Conservation (phyloP, 2,329 filamentous ascomycete genomes). For the Epichloe sylvatica region DNA sequence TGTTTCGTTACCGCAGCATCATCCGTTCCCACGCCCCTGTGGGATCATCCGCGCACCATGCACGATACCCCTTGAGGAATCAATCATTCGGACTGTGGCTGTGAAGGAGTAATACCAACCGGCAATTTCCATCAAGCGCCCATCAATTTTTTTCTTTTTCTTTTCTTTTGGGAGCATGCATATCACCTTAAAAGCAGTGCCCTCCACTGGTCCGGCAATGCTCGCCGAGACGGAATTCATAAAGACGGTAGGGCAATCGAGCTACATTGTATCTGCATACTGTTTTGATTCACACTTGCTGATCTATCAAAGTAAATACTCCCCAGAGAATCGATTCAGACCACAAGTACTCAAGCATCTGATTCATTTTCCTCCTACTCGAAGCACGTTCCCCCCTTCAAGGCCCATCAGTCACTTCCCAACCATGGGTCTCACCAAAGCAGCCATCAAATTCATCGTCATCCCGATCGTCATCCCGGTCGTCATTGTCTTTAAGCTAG, state of each 20-base stretch:
- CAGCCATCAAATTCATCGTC: constrained; percentile 1
- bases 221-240: not conserved
- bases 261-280: not conserved
- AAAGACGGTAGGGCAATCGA: not conserved
- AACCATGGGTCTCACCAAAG: constrained; percentile 1
- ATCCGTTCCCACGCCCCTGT: not conserved
- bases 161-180: no score
- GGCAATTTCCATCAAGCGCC: not conserved
- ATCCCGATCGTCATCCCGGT: not conserved
- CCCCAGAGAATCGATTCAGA: no score
- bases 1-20: not conserved
- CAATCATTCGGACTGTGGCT: not conserved
- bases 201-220: not conserved
- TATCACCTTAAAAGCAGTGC: not conserved
- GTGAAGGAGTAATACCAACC: not conserved
- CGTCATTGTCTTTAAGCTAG: not conserved
- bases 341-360: no score
- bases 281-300: not conserved
- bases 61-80: not conserved
- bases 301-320: no score
- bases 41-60: not conserved
- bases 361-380: no score
- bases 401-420: not conserved
- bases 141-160: not conserved
- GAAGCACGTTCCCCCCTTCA: no score